Evolutionary conservation across 345 rosid species (phyloP).

Genomic region (Lepidium didymum): DNA sequence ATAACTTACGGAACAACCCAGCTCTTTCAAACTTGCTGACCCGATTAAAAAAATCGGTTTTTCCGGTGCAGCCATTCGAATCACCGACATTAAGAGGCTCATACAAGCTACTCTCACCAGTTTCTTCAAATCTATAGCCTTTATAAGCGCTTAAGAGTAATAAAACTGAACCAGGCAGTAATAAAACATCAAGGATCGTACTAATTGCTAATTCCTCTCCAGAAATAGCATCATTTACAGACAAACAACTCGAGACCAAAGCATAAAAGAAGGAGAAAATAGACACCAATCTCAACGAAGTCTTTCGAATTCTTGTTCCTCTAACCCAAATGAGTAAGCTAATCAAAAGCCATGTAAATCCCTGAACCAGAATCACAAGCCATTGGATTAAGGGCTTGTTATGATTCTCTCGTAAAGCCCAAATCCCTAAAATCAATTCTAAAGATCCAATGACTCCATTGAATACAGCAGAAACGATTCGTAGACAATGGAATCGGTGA

Average conservation of each 20-base stretch:
- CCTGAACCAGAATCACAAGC: slow-evolving; percentile 50
- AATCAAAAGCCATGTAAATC: slow-evolving; percentile 56
- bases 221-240: slow-evolving; percentile 35
- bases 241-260: slow-evolving; percentile 34
- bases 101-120: slow-evolving; percentile 36
- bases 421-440: slow-evolving; percentile 48
- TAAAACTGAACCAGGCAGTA: slow-evolving; percentile 53
- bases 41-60: slow-evolving; percentile 21
- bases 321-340: slow-evolving; percentile 41
- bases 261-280: slow-evolving; percentile 48
- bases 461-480: slow-evolving; percentile 38
- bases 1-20: slow-evolving; percentile 52
- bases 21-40: slow-evolving; percentile 53
- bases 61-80: slow-evolving; percentile 19
- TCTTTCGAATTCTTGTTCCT: slow-evolving; percentile 30
- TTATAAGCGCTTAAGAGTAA: slow-evolving; percentile 48
- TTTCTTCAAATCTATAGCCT: slow-evolving; percentile 26
- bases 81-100: slow-evolving; percentile 45
- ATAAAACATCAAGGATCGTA: slow-evolving; percentile 41
- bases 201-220: slow-evolving; percentile 17
- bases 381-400: slow-evolving; percentile 46
- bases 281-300: slow-evolving; percentile 40
- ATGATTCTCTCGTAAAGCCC: slow-evolving; percentile 52
- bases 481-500: slow-evolving; percentile 29
- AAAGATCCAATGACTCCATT: slow-evolving; percentile 59